These are phyloP conservation scores for Colletotrichum echinochloae DNA, from an alignment of 2,329 filamentous ascomycete species.

Conservation along the genomic window DNA sequence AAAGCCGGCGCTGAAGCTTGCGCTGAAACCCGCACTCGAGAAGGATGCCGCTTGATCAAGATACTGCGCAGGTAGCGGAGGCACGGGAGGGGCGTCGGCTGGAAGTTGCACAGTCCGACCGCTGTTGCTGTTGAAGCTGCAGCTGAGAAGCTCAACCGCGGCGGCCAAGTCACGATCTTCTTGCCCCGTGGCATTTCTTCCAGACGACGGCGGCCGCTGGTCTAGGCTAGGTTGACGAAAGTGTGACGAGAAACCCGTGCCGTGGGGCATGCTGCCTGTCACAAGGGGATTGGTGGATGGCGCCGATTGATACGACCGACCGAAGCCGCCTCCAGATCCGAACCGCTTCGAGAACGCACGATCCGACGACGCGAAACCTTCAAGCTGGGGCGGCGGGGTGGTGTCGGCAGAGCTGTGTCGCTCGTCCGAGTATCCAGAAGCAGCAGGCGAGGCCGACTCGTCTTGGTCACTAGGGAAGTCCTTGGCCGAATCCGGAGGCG, in stretches of 20 bases:
- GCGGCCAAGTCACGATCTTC: conserved; percentile 91
- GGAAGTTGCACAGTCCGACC: conserved; percentile 73
- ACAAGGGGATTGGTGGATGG: conserved; percentile 65
- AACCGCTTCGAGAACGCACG: conserved; percentile 67
- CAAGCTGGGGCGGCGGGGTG: conserved; percentile 85
- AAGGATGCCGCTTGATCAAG: conserved; percentile 70
- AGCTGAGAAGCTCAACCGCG: conserved; percentile 89
- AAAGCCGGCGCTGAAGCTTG: conserved; percentile 69
- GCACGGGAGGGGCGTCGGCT: conserved; percentile 85
- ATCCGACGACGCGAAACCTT: conserved; percentile 68
- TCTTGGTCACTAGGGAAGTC: conserved; percentile 83
- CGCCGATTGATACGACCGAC: conserved; percentile 84
- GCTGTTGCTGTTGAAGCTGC: conserved; percentile 84
- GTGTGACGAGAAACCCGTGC: conserved; percentile 64
- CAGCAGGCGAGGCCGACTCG: conserved; percentile 77
- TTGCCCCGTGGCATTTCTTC: conserved; percentile 78
- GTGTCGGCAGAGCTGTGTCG: conserved; percentile 89
- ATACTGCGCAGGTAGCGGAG: conserved; percentile 85
- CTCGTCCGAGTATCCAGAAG: conserved; percentile 83
- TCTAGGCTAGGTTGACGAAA: conserved; percentile 82
- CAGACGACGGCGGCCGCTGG: conserved; percentile 78
- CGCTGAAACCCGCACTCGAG: conserved; percentile 71
- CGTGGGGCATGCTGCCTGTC: conserved; percentile 63
- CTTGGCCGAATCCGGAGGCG: conserved; percentile 74
- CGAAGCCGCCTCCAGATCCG: conserved; percentile 69